These are phyloP conservation scores for Candolleomyces eurysporus DNA, from an alignment of 768 basidiomycete species.

Conservation along the genomic window DNA sequence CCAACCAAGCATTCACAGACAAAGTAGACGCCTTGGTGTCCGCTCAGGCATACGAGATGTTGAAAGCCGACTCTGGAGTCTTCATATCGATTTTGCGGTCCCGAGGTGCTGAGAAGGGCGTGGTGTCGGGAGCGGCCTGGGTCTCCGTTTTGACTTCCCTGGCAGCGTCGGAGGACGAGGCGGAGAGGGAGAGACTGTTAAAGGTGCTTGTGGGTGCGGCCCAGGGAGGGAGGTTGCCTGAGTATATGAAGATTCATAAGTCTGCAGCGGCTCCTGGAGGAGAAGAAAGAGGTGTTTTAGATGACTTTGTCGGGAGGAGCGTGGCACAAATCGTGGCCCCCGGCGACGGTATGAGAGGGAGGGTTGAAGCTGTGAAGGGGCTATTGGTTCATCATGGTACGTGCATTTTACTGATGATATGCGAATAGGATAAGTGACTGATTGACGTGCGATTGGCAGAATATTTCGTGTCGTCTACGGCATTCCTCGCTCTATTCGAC, in stretches of 20 bases:
- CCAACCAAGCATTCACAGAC: background rate
- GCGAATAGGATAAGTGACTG: background rate
- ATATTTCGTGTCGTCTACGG: slow-evolving; percentile 8
- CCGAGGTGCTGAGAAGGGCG: slow-evolving; percentile 22
- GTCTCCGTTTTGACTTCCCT: slow-evolving; percentile 49
- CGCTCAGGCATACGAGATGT: slow-evolving; percentile 19
- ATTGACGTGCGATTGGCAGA: slow-evolving; percentile 7
- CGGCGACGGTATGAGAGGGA: slow-evolving; percentile 10
- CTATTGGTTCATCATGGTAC: slow-evolving; percentile 44
- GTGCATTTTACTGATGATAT: slow-evolving; percentile 8
- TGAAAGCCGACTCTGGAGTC: slow-evolving; percentile 40
- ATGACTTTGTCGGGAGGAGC: slow-evolving; percentile 37
- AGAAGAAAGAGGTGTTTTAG: slow-evolving; percentile 32
- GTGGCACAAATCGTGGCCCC: slow-evolving; percentile 35
- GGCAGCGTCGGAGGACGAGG: slow-evolving; percentile 26
- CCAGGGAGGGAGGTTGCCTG: slow-evolving; percentile 37
- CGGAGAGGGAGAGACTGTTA: slow-evolving; percentile 15
- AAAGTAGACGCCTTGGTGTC: slow-evolving; percentile 49
- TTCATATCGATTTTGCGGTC: slow-evolving; percentile 52
- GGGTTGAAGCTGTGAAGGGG: slow-evolving; percentile 31
- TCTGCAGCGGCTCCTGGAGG: slow-evolving; percentile 4
- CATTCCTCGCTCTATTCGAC: slow-evolving; percentile 5
- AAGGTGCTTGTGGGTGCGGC: slow-evolving; percentile 42
- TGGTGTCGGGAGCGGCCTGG: slow-evolving; percentile 19
- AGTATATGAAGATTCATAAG: slow-evolving; percentile 40